Base-by-base conservation (phyloP, 2,329 filamentous ascomycete genomes). In the Arthrinium phaeospermum region DNA sequence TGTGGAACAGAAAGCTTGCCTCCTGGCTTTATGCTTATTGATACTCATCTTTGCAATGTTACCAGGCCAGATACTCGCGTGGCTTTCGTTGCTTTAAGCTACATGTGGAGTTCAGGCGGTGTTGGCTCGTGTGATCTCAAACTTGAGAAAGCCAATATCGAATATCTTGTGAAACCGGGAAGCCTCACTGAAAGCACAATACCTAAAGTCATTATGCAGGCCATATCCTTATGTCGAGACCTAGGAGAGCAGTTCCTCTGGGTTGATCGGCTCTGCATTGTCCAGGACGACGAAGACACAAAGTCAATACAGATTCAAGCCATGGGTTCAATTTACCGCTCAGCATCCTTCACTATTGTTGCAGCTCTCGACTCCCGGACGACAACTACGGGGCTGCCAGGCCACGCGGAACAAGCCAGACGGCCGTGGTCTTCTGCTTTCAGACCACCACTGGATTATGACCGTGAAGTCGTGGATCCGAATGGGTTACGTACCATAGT, bases 231-330 rank as follows among this genome's bases (percentile, higher is more conserved):
- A 12, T 69, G 67, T 6, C 16, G 46, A 27, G 67, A 22, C 22
- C 67, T 51, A 6, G 68, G 68, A 12, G n/a, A 69, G n/a, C n/a
- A 22, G 12, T 69, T 16, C 49, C 37, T 69, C 27, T 69, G 68
- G 68, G 22, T 69, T 4, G 68, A 69, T 10, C 45, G 68, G 22
- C 68, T 69, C 19, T 69, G 68, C 45, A 51, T 69, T 34, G 24
- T 69, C 5, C 68, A 69, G 12, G 68, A 69, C 12, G 68, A 51
- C 45, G 1, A 3, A 13, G 51, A 30, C 4, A 2, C n/a, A 13
- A 30, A 30, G 13, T 16, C 24, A 6, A 19, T 13, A 24, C 51
- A 57, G 24, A 34, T 57, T 19, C 4, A 30, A 3, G 51, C 51
- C 6, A 57, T 57, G 51, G 44, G 6, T 34, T 34, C 4, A 0